Percentiles rank a stretch among this genome's conserved stretches.
These are phyloP conservation scores for Coemansia sp. DNA, from an alignment of 192 early-diverging fungal species.

Conservation along the genomic window DNA sequence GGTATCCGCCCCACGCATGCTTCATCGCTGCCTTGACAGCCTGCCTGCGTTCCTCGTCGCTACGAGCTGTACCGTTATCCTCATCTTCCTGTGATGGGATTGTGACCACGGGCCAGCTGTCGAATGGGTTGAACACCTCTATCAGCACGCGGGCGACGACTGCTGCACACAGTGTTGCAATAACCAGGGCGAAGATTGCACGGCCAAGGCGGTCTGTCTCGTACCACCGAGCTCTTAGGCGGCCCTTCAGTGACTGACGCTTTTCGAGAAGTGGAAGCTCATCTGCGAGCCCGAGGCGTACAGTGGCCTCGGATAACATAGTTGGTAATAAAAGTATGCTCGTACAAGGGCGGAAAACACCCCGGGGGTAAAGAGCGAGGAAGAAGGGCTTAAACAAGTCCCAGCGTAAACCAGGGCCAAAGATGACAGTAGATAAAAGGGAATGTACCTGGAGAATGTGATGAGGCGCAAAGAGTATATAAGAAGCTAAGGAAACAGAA, in stretches of 20 bases:
- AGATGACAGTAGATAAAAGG: background rate
- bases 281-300: conserved; percentile 18
- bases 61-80: conserved; percentile 15
- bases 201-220: conserved; percentile 36
- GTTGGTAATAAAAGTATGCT: background rate
- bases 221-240: conserved; percentile 31
- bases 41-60: conserved; percentile 32
- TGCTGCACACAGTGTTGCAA: conserved; percentile 19
- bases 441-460: background rate
- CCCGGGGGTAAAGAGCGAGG: no score
- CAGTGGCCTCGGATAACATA: conserved; percentile 28
- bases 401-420: background rate
- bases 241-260: conserved; percentile 15
- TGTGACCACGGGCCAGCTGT: conserved; percentile 35
- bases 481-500: background rate
- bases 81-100: conserved; percentile 28
- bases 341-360: background rate
- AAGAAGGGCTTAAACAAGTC: no score
- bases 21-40: conserved; percentile 46
- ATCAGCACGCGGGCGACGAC: conserved; percentile 21
- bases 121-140: conserved; percentile 33
- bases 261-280: conserved; percentile 26
- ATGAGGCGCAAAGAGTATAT: conserved; percentile 1
- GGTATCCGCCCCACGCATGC: conserved; percentile 54
- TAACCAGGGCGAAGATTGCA: conserved; percentile 20